phyloP scores from a whole-genome alignment of 768 basidiomycete species.

The Leccinum obscurum region DNA sequence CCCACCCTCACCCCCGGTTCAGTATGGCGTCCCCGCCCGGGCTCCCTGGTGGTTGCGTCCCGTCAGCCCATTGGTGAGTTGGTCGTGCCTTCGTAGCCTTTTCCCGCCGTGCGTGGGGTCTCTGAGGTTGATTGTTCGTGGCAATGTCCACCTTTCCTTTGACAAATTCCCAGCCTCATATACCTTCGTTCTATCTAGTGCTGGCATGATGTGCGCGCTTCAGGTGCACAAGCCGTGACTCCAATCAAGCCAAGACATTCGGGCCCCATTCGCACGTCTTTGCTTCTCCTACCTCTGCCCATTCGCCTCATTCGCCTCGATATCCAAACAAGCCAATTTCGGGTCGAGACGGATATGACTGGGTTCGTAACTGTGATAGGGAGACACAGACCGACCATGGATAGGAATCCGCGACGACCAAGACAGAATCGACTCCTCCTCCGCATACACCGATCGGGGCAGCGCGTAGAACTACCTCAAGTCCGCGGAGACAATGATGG shows the following conservation, averaged over 20 bases:
- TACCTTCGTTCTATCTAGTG: conserved; percentile 1
- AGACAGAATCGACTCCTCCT: conserved; percentile 28
- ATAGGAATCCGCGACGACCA: conserved; percentile 30
- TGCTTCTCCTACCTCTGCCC: conserved; percentile 1
- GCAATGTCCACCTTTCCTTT: neutral
- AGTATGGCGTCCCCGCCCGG: conserved; percentile 14
- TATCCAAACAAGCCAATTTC: conserved; percentile 5
- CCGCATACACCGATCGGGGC: conserved; percentile 27
- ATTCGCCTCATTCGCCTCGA: conserved; percentile 1
- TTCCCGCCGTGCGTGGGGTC: neutral
- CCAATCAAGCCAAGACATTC: conserved; percentile 5
- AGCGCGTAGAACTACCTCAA: conserved; percentile 5
- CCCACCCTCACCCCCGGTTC: conserved; percentile 13
- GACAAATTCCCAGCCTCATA: neutral
- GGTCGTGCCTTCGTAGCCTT: conserved; percentile 1
- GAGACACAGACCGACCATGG: conserved; percentile 26
- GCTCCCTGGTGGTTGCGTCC: conserved; percentile 13
- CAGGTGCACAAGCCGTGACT: conserved; percentile 19
- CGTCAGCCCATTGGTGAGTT: conserved; percentile 22
- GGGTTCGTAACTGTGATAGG: conserved; percentile 19
- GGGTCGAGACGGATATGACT: conserved; percentile 5
- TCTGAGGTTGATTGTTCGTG: conserved; percentile 1
- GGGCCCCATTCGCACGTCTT: conserved; percentile 7
- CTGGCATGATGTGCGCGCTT: conserved; percentile 8
- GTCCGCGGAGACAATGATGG: conserved; percentile 19